Evolutionary conservation across 2,329 filamentous ascomycete genomes (phyloP).

Genomic region (Fusarium bactridioides): DNA sequence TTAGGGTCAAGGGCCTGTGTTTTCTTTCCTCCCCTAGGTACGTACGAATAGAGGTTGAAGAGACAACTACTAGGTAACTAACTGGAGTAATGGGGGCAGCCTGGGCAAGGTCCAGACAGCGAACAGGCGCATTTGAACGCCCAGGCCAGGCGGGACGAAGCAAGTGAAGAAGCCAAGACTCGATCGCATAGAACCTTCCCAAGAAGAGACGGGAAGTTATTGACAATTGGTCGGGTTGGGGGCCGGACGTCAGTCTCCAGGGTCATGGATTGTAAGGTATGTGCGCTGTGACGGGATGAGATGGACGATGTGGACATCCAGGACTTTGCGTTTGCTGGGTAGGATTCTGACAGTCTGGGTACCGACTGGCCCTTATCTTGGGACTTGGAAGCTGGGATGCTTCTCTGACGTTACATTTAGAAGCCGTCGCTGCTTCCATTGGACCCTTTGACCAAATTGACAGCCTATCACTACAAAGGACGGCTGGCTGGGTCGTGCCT

Average conservation of each 20-base stretch:
- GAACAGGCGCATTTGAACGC: conserved; percentile 37
- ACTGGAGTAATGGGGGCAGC: not conserved
- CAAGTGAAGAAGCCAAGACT: conserved; percentile 27
- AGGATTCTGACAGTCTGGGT: not conserved
- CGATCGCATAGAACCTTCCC: conserved; percentile 33
- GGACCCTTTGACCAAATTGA: conserved; percentile 17
- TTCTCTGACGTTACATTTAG: conserved; percentile 35
- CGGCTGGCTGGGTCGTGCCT: conserved; percentile 25
- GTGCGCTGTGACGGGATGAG: not conserved
- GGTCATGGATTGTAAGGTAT: conserved; percentile 6
- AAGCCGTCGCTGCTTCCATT: conserved; percentile 23
- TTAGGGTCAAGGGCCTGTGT: too few species aligned
- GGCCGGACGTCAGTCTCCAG: conserved; percentile 30
- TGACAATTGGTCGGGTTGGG: conserved; percentile 38
- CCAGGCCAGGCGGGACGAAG: conserved; percentile 40
- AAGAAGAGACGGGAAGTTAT: conserved; percentile 19
- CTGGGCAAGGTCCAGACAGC: conserved; percentile 24
- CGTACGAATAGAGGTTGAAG: not conserved
- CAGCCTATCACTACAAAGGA: conserved; percentile 27
- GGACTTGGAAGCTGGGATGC: conserved; percentile 11
- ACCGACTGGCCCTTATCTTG: not conserved
- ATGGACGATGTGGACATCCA: not conserved
- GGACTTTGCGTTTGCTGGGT: conserved; percentile 11
- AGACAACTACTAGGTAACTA: not conserved
- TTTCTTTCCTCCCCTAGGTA: not conserved